Base-by-base conservation (phyloP, 371 early-diverging fungal species). In the Mortierella sp. region DNA sequence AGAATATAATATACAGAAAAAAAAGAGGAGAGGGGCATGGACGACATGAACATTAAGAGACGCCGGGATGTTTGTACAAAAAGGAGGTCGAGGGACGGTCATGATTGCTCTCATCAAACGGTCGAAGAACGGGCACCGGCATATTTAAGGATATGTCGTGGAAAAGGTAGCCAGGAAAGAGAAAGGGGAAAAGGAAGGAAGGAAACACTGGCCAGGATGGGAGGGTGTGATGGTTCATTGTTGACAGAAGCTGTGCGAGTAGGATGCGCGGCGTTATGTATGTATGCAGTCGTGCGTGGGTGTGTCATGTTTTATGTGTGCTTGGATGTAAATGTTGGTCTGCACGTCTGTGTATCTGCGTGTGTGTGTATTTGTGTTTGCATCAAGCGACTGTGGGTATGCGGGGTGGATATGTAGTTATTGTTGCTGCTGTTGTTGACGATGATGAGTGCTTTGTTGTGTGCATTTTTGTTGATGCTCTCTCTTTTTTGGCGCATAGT, bases 51-150 rank as follows among this genome's bases (percentile, higher is more conserved):
- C 35, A 38, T 21, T 4, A 65, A 32, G 41, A 38, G 65, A 18
- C 38, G 65, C 21, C 63, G 65, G 41, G 65, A 65, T 72, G 72
- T 51, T 51, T 72, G 38, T 72, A 24, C 72, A 51, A 72, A 72
- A 35, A 65, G 65, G 65, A 65, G 65, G 65, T 65, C 18, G 16
- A 38, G 24, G 24, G 60, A 60, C 29, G 32, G 32, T 7, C 60
- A 11, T 35, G 60, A 32, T 12, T 65, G 65, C 65, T 65, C 65
- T 65, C 65, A 65, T 65, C 65, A 35, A 65, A 38, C 65, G 65
- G 65, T 41, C 65, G 38, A 65, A 14, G 65, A 60, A 60, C 60
- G 35, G 58, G 60, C 32, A 29, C 65, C 41, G 65, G 65, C 38
- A 65, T 65, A 65, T 38, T 65, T 65, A 35, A 35, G 35, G 32